A percentile compares a stretch with the other conserved stretches of the same genome.
Evolutionary conservation across 2,329 filamentous ascomycete genomes (phyloP).

Genomic region (Cryphonectria carpinicola): DNA sequence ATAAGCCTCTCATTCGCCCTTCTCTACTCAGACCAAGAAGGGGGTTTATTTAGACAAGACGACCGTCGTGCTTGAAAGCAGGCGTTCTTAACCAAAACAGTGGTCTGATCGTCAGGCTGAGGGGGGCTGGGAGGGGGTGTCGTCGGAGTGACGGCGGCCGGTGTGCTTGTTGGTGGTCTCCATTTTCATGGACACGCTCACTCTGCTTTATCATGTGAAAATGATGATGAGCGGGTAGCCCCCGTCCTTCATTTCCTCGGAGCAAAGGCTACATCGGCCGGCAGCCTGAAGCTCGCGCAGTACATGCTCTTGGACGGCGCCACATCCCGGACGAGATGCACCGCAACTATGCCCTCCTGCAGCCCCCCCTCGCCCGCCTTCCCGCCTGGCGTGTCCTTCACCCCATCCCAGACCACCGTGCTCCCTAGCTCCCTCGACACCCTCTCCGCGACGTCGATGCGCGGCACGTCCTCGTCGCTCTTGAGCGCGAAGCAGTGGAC

Average conservation of each 20-base stretch:
- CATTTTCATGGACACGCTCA: background rate
- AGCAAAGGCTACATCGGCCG: constrained; percentile 79
- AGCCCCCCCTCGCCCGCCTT: constrained; percentile 45
- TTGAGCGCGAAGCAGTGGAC: constrained; percentile 94
- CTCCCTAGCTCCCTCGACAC: constrained; percentile 65
- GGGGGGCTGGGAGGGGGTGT: background rate
- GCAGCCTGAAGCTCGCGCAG: constrained; percentile 89
- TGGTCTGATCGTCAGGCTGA: background rate
- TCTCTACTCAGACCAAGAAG: background rate
- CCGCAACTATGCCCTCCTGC: constrained; percentile 53
- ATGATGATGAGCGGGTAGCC: background rate
- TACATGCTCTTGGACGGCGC: constrained; percentile 96
- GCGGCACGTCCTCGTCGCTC: constrained; percentile 71
- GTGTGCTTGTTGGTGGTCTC: constrained; percentile 26
- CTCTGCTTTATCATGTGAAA: background rate
- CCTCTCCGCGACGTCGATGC: constrained; percentile 67
- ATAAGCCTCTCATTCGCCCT: constrained; percentile 19
- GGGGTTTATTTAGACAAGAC: background rate
- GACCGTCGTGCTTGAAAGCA: background rate
- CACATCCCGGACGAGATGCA: constrained; percentile 80
- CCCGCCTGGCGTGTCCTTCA: constrained; percentile 48
- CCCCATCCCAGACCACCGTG: constrained; percentile 49
- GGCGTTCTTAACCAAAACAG: background rate
- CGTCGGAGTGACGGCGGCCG: background rate
- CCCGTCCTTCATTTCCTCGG: constrained; percentile 33